Evolutionary conservation across 805 yeast genomes (phyloP), one percentile per base, ranked within the genome.

Genomic region (Candida suzukii): DNA sequence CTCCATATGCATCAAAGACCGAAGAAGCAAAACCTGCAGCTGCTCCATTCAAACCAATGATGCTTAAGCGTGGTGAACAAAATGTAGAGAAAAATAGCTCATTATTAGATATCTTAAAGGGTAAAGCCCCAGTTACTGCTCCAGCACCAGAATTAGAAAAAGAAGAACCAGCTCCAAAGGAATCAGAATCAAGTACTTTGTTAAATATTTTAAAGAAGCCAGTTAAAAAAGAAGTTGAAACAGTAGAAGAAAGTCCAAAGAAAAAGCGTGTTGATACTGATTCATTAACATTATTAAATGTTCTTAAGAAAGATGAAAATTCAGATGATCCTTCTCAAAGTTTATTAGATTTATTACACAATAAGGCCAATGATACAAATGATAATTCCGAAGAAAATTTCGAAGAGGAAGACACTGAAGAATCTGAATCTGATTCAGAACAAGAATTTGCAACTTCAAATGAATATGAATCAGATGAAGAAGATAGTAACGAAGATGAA

Each of bases 201-300:
- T 40, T 51, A 35, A 37, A 32, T 32, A 35, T 47, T 37, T 36
- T 49, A 26, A 44, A 49, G 40, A 37, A 29, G 10, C 42, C 28
- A 24, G 3, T 13, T 6, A 4, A 29, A 24, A 12, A 22, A 24
- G 18, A 20, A 3, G 27, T 4, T 13, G 17, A 19, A 20, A 18
- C 22, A 13, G 9, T 9, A 12, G 6, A 9, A 12, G n/a, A 31
- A 17, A 19, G n/a, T 6, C 14, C 22, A 11, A 7, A 10, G 6
- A 13, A 9, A 6, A 33, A 21, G n/a, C 27, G 27, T 14, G 16
- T n/a, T 10, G 21, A 22, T 13, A 14, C 37, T 7, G n/a, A 14
- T 16, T 24, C 28, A 16, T 16, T 25, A 10, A 35, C 16, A 11
- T 35, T 35, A n/a, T 25, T 35, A 11, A 25, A 35, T n/a, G 20